Conservation (phyloP, 495 filamentous ascomycete genomes). For the Hypoxylon lienhwacheense region DNA sequence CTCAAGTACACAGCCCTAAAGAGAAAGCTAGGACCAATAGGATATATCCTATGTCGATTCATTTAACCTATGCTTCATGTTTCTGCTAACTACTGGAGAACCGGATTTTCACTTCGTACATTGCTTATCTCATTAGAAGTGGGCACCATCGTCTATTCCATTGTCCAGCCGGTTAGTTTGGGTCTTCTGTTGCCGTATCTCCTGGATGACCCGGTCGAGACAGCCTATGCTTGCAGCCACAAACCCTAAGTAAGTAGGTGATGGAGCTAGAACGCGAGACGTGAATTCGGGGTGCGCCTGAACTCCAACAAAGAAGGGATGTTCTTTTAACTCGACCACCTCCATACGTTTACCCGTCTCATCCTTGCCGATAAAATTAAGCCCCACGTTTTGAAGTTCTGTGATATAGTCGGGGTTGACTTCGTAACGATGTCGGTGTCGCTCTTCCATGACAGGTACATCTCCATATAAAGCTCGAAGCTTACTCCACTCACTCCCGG, state of each 20-base stretch:
- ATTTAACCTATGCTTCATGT: no score
- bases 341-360: slow-evolving; percentile 85
- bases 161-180: slow-evolving; percentile 9
- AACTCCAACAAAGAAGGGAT: slow-evolving; percentile 87
- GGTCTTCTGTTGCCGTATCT: slow-evolving; percentile 14
- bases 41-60: no score
- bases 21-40: no score
- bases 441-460: slow-evolving; percentile 58
- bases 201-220: slow-evolving; percentile 50
- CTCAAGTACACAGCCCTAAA: no score
- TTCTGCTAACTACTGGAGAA: no score
- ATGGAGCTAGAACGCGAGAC: slow-evolving; percentile 70
- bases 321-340: slow-evolving; percentile 83
- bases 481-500: slow-evolving; percentile 75
- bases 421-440: slow-evolving; percentile 76
- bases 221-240: slow-evolving; percentile 73
- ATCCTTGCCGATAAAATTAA: slow-evolving; percentile 78
- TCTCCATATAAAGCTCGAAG: slow-evolving; percentile 74
- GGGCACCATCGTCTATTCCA: slow-evolving; percentile 3
- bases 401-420: slow-evolving; percentile 71
- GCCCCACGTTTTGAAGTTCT: slow-evolving; percentile 56
- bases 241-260: slow-evolving; percentile 81
- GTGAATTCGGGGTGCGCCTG: slow-evolving; percentile 90
- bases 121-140: slow-evolving; percentile 11
- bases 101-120: background rate